Evolutionary conservation across 2,329 filamentous ascomycete genomes (phyloP), one percentile per base, ranked within the genome.

Genomic region (Claviceps spartinae): DNA sequence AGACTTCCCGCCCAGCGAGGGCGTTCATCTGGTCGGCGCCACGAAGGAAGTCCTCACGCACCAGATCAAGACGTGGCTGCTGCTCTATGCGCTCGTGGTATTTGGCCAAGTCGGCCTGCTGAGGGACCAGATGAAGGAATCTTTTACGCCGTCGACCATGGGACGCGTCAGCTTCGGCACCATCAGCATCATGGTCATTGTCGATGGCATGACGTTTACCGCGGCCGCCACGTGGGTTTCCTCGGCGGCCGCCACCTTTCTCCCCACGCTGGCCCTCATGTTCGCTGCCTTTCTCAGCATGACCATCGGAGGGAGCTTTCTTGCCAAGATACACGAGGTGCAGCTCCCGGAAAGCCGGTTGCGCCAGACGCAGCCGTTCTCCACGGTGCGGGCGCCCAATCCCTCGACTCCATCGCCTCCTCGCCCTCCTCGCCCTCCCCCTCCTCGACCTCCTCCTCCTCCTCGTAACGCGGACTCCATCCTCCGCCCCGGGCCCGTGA

Each of bases 131-230:
- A 82, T 83, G 70, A 77, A 76, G 56, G 81, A 84, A 60, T 77
- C 81, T 1, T 81, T 73, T 47, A 85, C 82, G 7, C 82, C 82
- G 2, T 85, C 82, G 0, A 85, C 81, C 2, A 71, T 84, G 58
- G 81, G 79, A 3, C 73, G 82, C 18, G 75, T 85, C 58, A 85
- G 81, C 64, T 81, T 85, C 61, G 76, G 75, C 61, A 83, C 81
- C 0, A 72, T 77, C 24, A 72, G 73, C 49, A 72, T 77, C 56
- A 83, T 85, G 77, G 68, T 82, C 36, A 69, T 84, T 53, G 77
- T 78, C 16, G 82, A 85, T 58, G 78, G 78, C 11, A 69, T 83
- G 56, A 69, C 77, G 3, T 82, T 83, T 56, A 70, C 71, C 2
- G 72, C 71, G n/a, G 74, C 75, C n/a, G 72, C 70, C 11, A 76